A percentile compares a stretch with the other conserved stretches of the same genome.
Conservation (phyloP, 257 asterid genomes). For the Linaria vulgaris region DNA sequence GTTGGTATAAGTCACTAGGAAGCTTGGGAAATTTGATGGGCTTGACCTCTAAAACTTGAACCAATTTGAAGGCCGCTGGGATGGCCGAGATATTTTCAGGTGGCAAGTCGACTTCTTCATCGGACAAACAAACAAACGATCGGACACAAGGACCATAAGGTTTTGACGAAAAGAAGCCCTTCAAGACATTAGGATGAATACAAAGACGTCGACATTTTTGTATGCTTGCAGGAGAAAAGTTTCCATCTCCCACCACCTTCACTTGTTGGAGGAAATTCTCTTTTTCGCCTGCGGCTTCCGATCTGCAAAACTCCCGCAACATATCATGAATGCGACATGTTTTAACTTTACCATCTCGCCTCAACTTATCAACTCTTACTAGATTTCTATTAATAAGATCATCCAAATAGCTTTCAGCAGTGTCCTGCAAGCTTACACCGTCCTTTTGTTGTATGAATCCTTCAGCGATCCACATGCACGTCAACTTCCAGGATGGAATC, state of each 20-base stretch:
- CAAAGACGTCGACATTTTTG: slow-evolving; percentile 35
- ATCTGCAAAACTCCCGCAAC: slow-evolving; percentile 50
- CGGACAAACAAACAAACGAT: slow-evolving; percentile 37
- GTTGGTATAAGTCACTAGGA: slow-evolving; percentile 18
- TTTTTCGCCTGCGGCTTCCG: slow-evolving; percentile 27
- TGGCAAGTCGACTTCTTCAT: slow-evolving; percentile 17
- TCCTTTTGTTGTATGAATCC: slow-evolving; percentile 37
- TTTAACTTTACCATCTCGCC: slow-evolving; percentile 35
- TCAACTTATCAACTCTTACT: slow-evolving; percentile 38
- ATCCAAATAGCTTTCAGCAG: slow-evolving; percentile 39
- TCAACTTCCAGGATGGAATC: slow-evolving; percentile 42
- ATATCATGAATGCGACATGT: slow-evolving; percentile 53
- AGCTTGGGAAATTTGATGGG: slow-evolving; percentile 25
- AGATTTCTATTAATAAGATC: slow-evolving; percentile 47
- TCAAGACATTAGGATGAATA: slow-evolving; percentile 29
- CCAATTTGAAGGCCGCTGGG: slow-evolving; percentile 29
- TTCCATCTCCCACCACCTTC: slow-evolving; percentile 23
- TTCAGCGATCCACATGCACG: slow-evolving; percentile 51
- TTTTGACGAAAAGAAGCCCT: slow-evolving; percentile 19
- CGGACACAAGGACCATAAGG: slow-evolving; percentile 34
- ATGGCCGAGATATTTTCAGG: slow-evolving; percentile 27
- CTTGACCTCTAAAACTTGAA: slow-evolving; percentile 27
- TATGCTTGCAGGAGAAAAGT: slow-evolving; percentile 17
- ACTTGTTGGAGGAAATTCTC: slow-evolving; percentile 46
- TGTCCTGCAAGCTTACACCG: slow-evolving; percentile 35